Conservation (phyloP, 441 rosid genomes). For the Gossypium schwendimanii region DNA sequence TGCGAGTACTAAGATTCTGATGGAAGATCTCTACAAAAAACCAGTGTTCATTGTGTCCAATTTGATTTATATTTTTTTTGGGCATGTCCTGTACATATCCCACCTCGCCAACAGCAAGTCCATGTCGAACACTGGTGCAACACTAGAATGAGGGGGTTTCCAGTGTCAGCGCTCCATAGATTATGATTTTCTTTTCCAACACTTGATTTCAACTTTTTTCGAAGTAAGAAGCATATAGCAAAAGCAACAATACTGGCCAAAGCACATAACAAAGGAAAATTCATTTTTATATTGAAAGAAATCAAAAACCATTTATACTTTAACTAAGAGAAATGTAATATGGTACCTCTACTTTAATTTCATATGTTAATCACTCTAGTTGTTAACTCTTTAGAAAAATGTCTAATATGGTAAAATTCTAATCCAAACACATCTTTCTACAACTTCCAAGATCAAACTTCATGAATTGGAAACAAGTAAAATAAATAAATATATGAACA, state of each 20-base stretch:
- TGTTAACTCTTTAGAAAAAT: too few species aligned
- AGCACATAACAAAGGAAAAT: background rate
- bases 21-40: background rate
- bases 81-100: background rate
- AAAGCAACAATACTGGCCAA: background rate
- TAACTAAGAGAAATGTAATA: too few species aligned
- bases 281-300: background rate
- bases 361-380: too few species aligned
- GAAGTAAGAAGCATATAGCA: background rate
- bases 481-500: background rate
- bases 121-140: background rate
- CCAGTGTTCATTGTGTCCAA: background rate
- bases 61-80: background rate
- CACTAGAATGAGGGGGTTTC: background rate
- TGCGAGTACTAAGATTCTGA: background rate
- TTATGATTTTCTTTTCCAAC: background rate
- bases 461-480: background rate
- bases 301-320: too few species aligned
- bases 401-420: background rate
- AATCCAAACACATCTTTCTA: background rate
- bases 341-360: too few species aligned
- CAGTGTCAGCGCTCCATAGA: background rate
- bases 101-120: background rate
- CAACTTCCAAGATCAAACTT: background rate
- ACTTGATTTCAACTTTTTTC: background rate